Conservation (phyloP, 2,329 filamentous ascomycete genomes). For the Aspergillus persii region DNA sequence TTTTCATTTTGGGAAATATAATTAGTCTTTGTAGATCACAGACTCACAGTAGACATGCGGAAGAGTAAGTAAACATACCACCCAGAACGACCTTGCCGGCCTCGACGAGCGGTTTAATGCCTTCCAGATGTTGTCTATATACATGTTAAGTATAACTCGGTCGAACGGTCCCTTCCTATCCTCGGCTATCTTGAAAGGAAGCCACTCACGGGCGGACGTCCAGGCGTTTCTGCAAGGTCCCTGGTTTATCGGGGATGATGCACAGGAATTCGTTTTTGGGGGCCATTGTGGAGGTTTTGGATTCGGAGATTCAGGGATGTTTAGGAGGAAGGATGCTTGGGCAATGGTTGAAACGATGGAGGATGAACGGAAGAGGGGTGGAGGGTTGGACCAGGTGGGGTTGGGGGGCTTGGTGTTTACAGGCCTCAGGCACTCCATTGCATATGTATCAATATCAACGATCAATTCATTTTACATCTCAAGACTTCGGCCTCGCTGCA, state of each 20-base stretch:
- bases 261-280: slow-evolving; percentile 66
- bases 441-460: neutral
- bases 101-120: slow-evolving; percentile 53
- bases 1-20: neutral
- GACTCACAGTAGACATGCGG: too few species aligned
- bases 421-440: neutral
- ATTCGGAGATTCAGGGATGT: neutral
- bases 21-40: neutral
- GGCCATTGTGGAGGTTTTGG: slow-evolving; percentile 1
- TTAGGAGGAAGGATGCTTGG: neutral
- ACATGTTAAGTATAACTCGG: neutral
- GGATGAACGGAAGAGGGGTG: too few species aligned
- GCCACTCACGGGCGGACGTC: slow-evolving; percentile 41
- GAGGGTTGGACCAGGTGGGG: too few species aligned
- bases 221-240: slow-evolving; percentile 59
- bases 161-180: too few species aligned
- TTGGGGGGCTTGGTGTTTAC: neutral
- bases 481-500: neutral
- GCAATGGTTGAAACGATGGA: neutral
- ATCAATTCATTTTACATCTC: neutral
- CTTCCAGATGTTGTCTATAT: slow-evolving; percentile 54
- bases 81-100: slow-evolving; percentile 63
- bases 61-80: slow-evolving; percentile 47
- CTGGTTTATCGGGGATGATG: slow-evolving; percentile 66
- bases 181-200: neutral